phyloP scores from a whole-genome alignment of 257 asterid genomes.

The Salvia miltiorrhiza region DNA sequence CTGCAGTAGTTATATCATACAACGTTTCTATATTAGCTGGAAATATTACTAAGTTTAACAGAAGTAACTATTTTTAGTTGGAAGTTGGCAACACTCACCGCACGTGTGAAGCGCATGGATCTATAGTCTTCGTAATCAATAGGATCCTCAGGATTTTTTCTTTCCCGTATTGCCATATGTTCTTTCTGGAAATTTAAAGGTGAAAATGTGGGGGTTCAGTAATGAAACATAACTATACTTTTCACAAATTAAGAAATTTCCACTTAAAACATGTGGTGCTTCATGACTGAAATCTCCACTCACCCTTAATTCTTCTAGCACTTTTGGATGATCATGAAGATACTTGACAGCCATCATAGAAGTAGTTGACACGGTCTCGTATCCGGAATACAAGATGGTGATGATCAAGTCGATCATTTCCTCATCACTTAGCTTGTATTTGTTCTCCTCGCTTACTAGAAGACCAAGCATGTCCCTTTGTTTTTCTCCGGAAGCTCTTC shows the following conservation, averaged over 20 bases:
- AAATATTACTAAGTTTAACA: not conserved
- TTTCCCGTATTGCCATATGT: constrained; percentile 76
- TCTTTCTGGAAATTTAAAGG: constrained; percentile 42
- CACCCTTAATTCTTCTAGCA: constrained; percentile 77
- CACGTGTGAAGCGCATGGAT: constrained; percentile 90
- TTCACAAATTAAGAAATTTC: not conserved
- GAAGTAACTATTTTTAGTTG: constrained; percentile 17
- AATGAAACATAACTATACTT: not conserved
- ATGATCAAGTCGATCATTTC: constrained; percentile 81
- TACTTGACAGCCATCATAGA: constrained; percentile 96
- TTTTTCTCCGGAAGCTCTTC: constrained; percentile 45
- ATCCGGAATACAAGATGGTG: constrained; percentile 78
- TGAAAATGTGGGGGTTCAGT: not conserved
- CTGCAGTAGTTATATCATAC: constrained; percentile 30
- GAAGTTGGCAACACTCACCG: constrained; percentile 36
- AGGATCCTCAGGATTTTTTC: constrained; percentile 77
- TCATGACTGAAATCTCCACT: constrained; percentile 14
- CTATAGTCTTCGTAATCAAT: constrained; percentile 78
- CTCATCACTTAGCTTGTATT: constrained; percentile 63
- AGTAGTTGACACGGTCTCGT: constrained; percentile 85
- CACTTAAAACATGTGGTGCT: constrained; percentile 6
- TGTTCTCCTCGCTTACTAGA: constrained; percentile 45
- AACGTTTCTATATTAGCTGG: constrained; percentile 12
- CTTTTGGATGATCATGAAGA: constrained; percentile 87
- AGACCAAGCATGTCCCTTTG: constrained; percentile 68